Evolutionary conservation across 768 basidiomycete species (phyloP), one percentile per base, ranked within the genome.

Genomic region (Plicaturopsis crispa): DNA sequence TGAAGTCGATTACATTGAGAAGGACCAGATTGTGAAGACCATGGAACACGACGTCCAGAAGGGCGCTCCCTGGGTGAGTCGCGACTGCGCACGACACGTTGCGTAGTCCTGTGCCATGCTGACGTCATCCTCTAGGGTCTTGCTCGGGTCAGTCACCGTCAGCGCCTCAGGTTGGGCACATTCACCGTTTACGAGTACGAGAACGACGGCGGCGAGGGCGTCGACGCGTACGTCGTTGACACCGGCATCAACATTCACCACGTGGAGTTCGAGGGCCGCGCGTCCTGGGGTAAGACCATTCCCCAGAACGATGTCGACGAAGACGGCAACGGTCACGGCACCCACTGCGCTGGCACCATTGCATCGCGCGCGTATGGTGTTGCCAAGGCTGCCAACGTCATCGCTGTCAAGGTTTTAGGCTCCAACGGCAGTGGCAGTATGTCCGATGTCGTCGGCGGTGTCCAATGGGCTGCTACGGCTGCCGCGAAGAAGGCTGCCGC

Each of bases 251-350:
- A 93, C 66, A 57, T 85, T 44, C 41, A 73, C 7, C 96, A 98
- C 58, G 64, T 66, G 16, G 87, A 97, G 51, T 93, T 98, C 50
- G 78, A 84, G 52, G 90, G 86, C 17, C 88, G 92, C 42, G 91
- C 91, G 1, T 62, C 51, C 10, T 98, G 96, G 96, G 96, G 94
- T 33, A 84, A 80, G 70, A 98, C 96, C 14, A 73, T 98, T 45
- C 91, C 94, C 6, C 35, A 53, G 51, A 78, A 84, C 50, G 92
- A 94, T 47, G 72, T 70, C 4, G 94, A 98, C 50, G 74, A 76
- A 46, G 96, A 98, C 51, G 87, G 79, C 40, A 97, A 98, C 59
- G 96, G 96, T 45, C 96, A 99, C 54, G 96, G 94, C 28, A 76
- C 86, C 22, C 91, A 93, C 59, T 93, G 90, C 49, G 92, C 93